Conservation (phyloP, 306 rosid species). For the Vigna angularis region DNA sequence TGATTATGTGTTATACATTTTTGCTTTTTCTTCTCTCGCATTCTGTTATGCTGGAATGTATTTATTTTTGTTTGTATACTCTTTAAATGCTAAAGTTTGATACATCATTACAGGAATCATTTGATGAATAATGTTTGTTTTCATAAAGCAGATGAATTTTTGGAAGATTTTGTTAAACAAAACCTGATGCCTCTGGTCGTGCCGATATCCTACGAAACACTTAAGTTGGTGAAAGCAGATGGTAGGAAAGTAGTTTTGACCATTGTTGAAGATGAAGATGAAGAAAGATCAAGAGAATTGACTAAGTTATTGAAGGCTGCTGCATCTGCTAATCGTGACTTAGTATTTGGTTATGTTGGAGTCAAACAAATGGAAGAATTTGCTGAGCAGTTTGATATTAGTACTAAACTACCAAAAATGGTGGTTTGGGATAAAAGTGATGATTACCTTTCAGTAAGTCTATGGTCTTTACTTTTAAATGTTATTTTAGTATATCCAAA, state of each 20-base stretch:
- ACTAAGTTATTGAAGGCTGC: constrained; percentile 82
- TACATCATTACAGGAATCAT: constrained; percentile 23
- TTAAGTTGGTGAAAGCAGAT: constrained; percentile 72
- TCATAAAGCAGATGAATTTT: constrained; percentile 67
- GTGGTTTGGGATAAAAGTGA: constrained; percentile 85
- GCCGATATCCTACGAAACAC: constrained; percentile 76
- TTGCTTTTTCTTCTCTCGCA: not conserved
- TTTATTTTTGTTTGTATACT: constrained; percentile 17
- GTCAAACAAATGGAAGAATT: constrained; percentile 81
- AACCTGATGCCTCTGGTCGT: constrained; percentile 77
- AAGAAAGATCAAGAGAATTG: constrained; percentile 70
- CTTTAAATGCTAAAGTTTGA: constrained; percentile 27
- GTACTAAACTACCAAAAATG: constrained; percentile 76
- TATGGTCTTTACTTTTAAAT: not conserved
- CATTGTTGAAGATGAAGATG: constrained; percentile 81
- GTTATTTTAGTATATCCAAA: constrained; percentile 18
- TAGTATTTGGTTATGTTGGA: constrained; percentile 90
- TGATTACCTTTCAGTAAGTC: constrained; percentile 77
- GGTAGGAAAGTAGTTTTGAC: constrained; percentile 83
- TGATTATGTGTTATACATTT: constrained; percentile 3
- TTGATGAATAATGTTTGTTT: constrained; percentile 37
- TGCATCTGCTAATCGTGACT: constrained; percentile 94
- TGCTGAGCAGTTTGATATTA: constrained; percentile 78
- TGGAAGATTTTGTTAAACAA: constrained; percentile 84
- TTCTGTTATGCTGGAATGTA: constrained; percentile 28